Evolutionary conservation across 805 yeast species (phyloP).

Genomic region (Vanderwaltozyma tropicalis): DNA sequence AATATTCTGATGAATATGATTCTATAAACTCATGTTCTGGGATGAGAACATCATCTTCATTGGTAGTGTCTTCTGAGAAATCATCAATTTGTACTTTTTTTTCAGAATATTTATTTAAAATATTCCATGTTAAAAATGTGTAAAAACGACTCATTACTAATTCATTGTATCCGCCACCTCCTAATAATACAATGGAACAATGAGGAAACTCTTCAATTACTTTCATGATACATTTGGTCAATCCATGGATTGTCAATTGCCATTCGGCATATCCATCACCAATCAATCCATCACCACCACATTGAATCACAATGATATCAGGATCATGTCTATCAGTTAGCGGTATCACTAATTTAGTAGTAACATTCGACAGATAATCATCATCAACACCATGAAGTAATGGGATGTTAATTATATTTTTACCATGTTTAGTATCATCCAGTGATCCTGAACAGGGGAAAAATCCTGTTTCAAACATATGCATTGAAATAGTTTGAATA

Average conservation of each 20-base stretch:
- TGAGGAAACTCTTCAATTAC: conserved; percentile 19
- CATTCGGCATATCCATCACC: conserved; percentile 56
- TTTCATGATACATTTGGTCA: conserved; percentile 28
- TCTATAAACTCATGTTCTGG: conserved; percentile 43
- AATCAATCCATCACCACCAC: conserved; percentile 69
- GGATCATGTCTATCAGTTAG: conserved; percentile 33
- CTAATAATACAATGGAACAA: conserved; percentile 34
- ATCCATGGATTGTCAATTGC: conserved; percentile 52
- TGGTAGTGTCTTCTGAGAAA: conserved; percentile 4
- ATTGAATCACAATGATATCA: conserved; percentile 48
- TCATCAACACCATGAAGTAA: conserved; percentile 48
- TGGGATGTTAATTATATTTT: conserved; percentile 44
- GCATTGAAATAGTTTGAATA: conserved; percentile 54
- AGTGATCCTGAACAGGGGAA: conserved; percentile 61
- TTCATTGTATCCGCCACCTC: conserved; percentile 73
- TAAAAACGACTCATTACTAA: conserved; percentile 53
- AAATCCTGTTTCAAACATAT: conserved; percentile 54
- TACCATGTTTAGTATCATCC: conserved; percentile 30
- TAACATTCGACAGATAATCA: conserved; percentile 29
- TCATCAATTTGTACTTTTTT: not conserved
- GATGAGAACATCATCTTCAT: conserved; percentile 34
- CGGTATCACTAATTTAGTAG: conserved; percentile 36
- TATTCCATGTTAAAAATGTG: conserved; percentile 27
- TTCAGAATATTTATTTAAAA: conserved; percentile 5
- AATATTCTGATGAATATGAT: conserved; percentile 35